Percentiles rank a stretch among this genome's conserved stretches.
Conservation (phyloP, 768 basidiomycete species). For the Termitomyces eurrhizus region DNA sequence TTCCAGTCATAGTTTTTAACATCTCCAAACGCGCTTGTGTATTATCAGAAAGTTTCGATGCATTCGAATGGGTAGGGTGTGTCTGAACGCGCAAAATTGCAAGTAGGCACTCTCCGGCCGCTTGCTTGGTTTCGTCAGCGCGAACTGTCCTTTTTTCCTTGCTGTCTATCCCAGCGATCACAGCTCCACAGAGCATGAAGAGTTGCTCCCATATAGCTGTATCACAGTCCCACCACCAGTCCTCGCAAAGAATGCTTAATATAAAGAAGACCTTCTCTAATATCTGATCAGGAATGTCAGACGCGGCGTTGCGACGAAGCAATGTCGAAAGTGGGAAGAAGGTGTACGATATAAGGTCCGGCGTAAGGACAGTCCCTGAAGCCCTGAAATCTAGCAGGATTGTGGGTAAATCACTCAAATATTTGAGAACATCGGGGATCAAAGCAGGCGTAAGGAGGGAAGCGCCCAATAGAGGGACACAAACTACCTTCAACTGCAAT, state of each 20-base stretch:
- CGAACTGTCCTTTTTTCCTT: conserved; percentile 66
- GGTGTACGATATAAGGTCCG: conserved; percentile 72
- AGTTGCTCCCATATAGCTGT: conserved; percentile 77
- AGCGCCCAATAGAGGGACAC: conserved; percentile 76
- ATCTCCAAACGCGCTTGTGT: conserved; percentile 27
- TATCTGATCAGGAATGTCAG: conserved; percentile 72
- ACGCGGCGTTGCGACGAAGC: conserved; percentile 68
- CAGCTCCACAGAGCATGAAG: conserved; percentile 68
- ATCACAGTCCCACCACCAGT: conserved; percentile 88
- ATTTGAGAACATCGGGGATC: conserved; percentile 40
- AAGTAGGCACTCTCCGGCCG: conserved; percentile 65
- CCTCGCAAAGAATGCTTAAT: conserved; percentile 54
- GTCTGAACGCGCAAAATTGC: conserved; percentile 55
- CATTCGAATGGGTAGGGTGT: conserved; percentile 31
- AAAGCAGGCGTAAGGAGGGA: conserved; percentile 59
- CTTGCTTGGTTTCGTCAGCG: conserved; percentile 80
- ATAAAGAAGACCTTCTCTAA: conserved; percentile 68
- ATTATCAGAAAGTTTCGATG: conserved; percentile 16
- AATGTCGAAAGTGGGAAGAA: conserved; percentile 88
- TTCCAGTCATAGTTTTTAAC: conserved; percentile 42
- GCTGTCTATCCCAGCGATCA: conserved; percentile 59
- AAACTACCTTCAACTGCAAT: conserved; percentile 61
- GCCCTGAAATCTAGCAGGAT: conserved; percentile 41
- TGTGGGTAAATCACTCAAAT: conserved; percentile 52
- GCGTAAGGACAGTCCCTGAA: conserved; percentile 36